These are phyloP conservation scores for Hordeum marinum DNA, from an alignment of 176 grass and related monocot species.

Conservation along the genomic window DNA sequence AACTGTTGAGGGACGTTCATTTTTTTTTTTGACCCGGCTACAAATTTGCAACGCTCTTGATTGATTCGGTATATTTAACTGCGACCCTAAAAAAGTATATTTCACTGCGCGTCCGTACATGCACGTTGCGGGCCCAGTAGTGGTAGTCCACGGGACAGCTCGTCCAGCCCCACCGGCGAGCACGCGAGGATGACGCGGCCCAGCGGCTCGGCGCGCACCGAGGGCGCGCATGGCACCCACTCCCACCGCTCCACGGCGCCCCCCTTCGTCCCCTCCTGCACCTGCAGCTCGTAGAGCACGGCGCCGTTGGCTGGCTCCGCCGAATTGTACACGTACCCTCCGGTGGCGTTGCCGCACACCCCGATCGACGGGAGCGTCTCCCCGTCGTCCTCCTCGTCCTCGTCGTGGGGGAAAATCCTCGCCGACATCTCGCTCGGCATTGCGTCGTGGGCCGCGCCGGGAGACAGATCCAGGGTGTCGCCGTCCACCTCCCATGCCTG, in stretches of 20 bases:
- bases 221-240: constrained; percentile 57
- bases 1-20: no score
- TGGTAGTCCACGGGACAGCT: constrained; percentile 12
- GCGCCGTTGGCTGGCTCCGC: constrained; percentile 50
- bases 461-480: constrained; percentile 31
- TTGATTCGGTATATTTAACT: no score
- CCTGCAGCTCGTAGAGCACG: constrained; percentile 56
- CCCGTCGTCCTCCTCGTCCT: constrained; percentile 32
- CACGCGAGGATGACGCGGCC: constrained; percentile 51
- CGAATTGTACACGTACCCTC: constrained; percentile 90
- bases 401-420: constrained; percentile 40
- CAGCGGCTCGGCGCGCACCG: constrained; percentile 28
- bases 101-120: neutral
- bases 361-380: constrained; percentile 28
- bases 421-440: constrained; percentile 62
- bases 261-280: neutral
- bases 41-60: no score
- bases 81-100: no score
- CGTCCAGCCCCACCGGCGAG: constrained; percentile 43
- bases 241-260: constrained; percentile 56
- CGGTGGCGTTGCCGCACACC: constrained; percentile 47
- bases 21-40: no score
- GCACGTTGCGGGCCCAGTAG: neutral
- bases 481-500: constrained; percentile 62
- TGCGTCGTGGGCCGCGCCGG: constrained; percentile 1